Conservation (phyloP, 1,284 basidiomycete genomes). For the Pholiota adiposa region DNA sequence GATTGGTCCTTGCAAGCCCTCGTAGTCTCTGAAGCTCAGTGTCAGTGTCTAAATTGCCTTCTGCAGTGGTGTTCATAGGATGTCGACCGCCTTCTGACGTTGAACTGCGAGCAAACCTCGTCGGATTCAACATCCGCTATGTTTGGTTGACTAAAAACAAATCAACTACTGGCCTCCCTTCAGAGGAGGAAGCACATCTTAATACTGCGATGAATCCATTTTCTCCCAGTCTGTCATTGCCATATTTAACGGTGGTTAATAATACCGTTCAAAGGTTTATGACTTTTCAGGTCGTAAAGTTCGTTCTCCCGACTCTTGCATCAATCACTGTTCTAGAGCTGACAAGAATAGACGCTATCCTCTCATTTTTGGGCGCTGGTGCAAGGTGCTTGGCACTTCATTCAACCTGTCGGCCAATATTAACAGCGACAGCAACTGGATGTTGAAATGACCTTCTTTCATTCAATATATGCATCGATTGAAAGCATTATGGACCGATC, state of each 20-base stretch:
- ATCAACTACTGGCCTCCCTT: conserved; percentile 15
- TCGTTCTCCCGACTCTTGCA: no score
- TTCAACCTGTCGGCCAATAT: conserved; percentile 11
- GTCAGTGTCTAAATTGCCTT: background rate
- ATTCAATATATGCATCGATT: conserved; percentile 55
- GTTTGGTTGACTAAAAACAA: conserved; percentile 44
- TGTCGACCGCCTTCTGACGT: conserved; percentile 19
- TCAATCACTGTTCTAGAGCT: no score
- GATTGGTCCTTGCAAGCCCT: conserved; percentile 44
- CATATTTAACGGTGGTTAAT: conserved; percentile 54
- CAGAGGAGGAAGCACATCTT: conserved; percentile 6
- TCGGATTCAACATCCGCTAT: conserved; percentile 54
- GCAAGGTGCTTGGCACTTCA: conserved; percentile 44
- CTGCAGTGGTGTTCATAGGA: conserved; percentile 21
- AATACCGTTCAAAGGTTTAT: conserved; percentile 57
- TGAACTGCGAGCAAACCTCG: conserved; percentile 35
- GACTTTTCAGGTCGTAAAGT: conserved; percentile 64
- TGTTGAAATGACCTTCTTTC: conserved; percentile 52
- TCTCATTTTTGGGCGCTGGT: conserved; percentile 71
- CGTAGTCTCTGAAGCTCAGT: conserved; percentile 9
- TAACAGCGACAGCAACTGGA: conserved; percentile 54
- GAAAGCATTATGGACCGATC: conserved; percentile 57
- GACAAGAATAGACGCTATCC: conserved; percentile 79
- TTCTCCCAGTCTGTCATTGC: conserved; percentile 50
- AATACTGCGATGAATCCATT: conserved; percentile 46